A percentile compares a stretch with the other conserved stretches of the same genome.
Conservation (phyloP, 2,329 filamentous ascomycete genomes). For the Drechmeria coniospora region DNA sequence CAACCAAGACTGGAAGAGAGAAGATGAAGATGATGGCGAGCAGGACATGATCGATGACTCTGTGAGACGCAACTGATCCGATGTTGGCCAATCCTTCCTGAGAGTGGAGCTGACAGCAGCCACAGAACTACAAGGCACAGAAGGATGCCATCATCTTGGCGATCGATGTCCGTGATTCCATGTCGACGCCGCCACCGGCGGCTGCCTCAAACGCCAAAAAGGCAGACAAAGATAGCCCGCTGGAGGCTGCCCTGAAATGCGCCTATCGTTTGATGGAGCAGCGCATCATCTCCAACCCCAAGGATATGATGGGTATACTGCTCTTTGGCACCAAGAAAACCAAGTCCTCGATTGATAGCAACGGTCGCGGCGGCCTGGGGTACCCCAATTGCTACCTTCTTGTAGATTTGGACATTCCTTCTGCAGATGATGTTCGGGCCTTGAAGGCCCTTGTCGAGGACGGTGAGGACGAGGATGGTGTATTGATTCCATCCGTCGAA, state of each 20-base stretch:
- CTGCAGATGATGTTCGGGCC: slow-evolving; percentile 70
- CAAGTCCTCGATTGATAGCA: slow-evolving; percentile 56
- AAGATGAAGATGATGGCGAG: slow-evolving; percentile 50
- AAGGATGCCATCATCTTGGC: slow-evolving; percentile 98
- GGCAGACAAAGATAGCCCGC: slow-evolving; percentile 60
- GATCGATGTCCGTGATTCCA: slow-evolving; percentile 79
- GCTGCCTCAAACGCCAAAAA: slow-evolving; percentile 61
- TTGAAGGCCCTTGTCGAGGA: slow-evolving; percentile 65
- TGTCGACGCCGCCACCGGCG: slow-evolving; percentile 54
- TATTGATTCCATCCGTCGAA: slow-evolving; percentile 56
- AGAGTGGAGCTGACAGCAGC: background rate
- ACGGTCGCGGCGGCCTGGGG: slow-evolving; percentile 40
- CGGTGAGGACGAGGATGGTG: slow-evolving; percentile 51
- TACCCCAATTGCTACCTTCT: slow-evolving; percentile 92
- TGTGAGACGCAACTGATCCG: slow-evolving; percentile 25
- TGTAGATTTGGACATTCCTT: slow-evolving; percentile 74
- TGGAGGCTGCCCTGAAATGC: slow-evolving; percentile 78
- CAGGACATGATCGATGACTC: slow-evolving; percentile 46
- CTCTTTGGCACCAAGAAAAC: slow-evolving; percentile 82
- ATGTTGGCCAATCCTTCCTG: background rate
- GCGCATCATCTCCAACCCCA: slow-evolving; percentile 91
- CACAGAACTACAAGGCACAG: slow-evolving; percentile 70
- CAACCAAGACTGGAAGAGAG: slow-evolving; percentile 28
- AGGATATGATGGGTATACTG: slow-evolving; percentile 92
- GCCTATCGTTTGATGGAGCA: slow-evolving; percentile 95